Evolutionary conservation across 495 filamentous ascomycete genomes (phyloP).

Genomic region (Penicilliopsis zonata): DNA sequence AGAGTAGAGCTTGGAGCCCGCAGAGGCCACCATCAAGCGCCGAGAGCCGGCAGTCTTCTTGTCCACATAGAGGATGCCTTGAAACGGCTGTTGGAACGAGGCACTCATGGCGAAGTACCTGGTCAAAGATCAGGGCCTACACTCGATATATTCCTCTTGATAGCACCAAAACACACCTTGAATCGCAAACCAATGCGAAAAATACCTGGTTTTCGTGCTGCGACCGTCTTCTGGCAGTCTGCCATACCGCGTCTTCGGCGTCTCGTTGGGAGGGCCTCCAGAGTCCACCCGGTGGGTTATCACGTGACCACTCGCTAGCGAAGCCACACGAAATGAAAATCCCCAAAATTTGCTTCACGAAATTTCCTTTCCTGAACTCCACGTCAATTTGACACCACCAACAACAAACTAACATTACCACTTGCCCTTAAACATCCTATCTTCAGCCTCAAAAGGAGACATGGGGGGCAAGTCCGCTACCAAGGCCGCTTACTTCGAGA

Average conservation of each 20-base stretch:
- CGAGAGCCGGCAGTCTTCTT: slow-evolving; percentile 10
- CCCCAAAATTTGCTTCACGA: slow-evolving; percentile 15
- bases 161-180: too few relatives aligned
- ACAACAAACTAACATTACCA: slow-evolving; percentile 15
- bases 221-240: background rate
- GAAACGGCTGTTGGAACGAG: slow-evolving; percentile 38
- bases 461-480: slow-evolving; percentile 96
- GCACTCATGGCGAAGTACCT: slow-evolving; percentile 10
- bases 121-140: background rate
- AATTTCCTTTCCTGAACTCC: slow-evolving; percentile 9
- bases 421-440: slow-evolving; percentile 94
- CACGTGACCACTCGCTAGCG: slow-evolving; percentile 32
- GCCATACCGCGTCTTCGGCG: background rate
- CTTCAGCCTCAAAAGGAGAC: slow-evolving; percentile 85
- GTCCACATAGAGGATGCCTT: slow-evolving; percentile 37
- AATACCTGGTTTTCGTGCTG: too few relatives aligned
- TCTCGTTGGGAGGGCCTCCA: background rate
- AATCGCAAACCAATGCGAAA: too few relatives aligned
- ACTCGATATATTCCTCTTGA: background rate
- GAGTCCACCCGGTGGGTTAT: background rate
- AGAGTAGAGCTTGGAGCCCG: slow-evolving; percentile 41
- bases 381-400: slow-evolving; percentile 17
- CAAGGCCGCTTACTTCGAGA: slow-evolving; percentile 99
- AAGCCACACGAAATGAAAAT: slow-evolving; percentile 26
- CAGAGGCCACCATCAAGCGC: slow-evolving; percentile 41